Percentiles rank a stretch among this genome's conserved stretches.
Evolutionary conservation across 2,329 filamentous ascomycete species (phyloP).

Genomic region (Rachicladosporium sp.): DNA sequence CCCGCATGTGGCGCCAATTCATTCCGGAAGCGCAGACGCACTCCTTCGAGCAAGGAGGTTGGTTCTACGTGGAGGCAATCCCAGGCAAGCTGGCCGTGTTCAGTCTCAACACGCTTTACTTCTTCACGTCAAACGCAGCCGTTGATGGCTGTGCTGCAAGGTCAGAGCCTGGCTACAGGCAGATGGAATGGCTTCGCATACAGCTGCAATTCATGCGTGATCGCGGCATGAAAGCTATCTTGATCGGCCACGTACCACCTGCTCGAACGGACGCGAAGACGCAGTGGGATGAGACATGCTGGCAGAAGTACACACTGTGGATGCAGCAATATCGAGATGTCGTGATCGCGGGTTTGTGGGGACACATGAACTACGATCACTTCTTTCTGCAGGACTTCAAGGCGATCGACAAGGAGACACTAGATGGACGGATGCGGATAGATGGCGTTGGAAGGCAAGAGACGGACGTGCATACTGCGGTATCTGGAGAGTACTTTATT

Average conservation of each 20-base stretch:
- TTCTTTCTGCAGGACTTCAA: constrained; percentile 83
- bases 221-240: constrained; percentile 81
- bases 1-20: constrained; percentile 69
- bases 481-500: constrained; percentile 67
- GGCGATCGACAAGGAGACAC: constrained; percentile 52
- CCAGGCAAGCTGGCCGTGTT: constrained; percentile 76
- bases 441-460: constrained; percentile 8
- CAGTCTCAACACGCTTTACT: constrained; percentile 82
- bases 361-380: constrained; percentile 98
- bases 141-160: constrained; percentile 75
- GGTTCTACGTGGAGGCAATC: constrained; percentile 89
- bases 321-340: constrained; percentile 83
- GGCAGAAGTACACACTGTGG: constrained; percentile 95
- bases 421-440: constrained; percentile 28
- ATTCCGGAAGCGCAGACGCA: constrained; percentile 89
- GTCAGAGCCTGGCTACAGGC: constrained; percentile 78
- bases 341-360: constrained; percentile 65
- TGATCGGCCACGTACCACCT: constrained; percentile 89
- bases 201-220: constrained; percentile 74
- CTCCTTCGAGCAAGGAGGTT: constrained; percentile 82
- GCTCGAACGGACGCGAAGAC: constrained; percentile 74
- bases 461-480: constrained; percentile 47
- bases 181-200: constrained; percentile 89
- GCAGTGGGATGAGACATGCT: constrained; percentile 92
- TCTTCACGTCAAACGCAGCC: constrained; percentile 86